Percentiles rank a stretch among this genome's conserved stretches.
Conservation (phyloP, 2,329 filamentous ascomycete genomes). For the Saccharata proteae region DNA sequence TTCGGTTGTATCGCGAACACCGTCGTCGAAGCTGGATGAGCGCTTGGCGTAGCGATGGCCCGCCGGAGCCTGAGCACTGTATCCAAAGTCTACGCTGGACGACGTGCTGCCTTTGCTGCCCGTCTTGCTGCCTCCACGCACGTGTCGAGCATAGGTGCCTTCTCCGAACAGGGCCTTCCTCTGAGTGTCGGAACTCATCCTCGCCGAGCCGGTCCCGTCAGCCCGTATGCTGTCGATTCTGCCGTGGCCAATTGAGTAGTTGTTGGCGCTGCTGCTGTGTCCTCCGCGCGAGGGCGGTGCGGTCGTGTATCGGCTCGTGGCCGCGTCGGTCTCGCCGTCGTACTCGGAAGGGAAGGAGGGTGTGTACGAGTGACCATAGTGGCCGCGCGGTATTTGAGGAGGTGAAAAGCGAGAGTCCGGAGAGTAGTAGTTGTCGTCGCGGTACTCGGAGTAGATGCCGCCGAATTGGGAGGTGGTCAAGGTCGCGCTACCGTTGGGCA, state of each 20-base stretch:
- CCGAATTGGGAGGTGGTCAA: constrained; percentile 17
- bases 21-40: constrained; percentile 63
- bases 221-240: constrained; percentile 17
- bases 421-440: constrained; percentile 28
- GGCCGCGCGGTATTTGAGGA: constrained; percentile 29
- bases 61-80: constrained; percentile 48
- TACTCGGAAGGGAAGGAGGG: constrained; percentile 46
- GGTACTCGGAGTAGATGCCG: constrained; percentile 25
- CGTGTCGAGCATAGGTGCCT: constrained; percentile 19
- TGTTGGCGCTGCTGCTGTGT: constrained; percentile 72
- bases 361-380: constrained; percentile 49
- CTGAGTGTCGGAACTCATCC: constrained; percentile 13
- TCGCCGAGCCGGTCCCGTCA: constrained; percentile 5
- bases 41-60: constrained; percentile 34
- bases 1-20: constrained; percentile 15
- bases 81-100: constrained; percentile 54
- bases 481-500: constrained; percentile 30
- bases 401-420: constrained; percentile 19
- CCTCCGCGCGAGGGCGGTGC: constrained; percentile 42
- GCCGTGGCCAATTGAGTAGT: constrained; percentile 33
- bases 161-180: constrained; percentile 17
- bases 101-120: constrained; percentile 61
- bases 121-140: constrained; percentile 39
- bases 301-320: constrained; percentile 29
- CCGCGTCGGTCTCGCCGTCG: constrained; percentile 18